These are phyloP conservation scores for Wolfiporia cocos DNA, from an alignment of 1,284 basidiomycete genomes.

Conservation along the genomic window DNA sequence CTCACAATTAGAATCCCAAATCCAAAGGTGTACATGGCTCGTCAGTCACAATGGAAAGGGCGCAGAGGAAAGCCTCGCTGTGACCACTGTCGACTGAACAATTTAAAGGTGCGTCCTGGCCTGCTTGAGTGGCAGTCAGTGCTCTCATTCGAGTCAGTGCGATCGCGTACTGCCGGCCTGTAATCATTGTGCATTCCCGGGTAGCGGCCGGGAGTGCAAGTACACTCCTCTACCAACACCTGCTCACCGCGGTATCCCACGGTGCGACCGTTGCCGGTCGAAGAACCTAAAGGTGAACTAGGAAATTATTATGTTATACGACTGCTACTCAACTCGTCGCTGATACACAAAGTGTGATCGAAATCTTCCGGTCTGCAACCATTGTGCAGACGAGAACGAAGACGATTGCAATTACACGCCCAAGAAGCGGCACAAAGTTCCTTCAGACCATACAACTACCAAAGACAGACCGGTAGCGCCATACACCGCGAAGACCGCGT, in stretches of 20 bases:
- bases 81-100: slow-evolving; percentile 63
- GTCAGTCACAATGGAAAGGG: slow-evolving; percentile 65
- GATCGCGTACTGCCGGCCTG: slow-evolving; percentile 66
- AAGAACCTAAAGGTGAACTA: slow-evolving; percentile 61
- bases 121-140: no score
- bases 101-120: slow-evolving; percentile 54
- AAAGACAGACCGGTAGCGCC: slow-evolving; percentile 33
- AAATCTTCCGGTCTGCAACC: slow-evolving; percentile 63
- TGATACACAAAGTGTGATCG: slow-evolving; percentile 54
- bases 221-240: slow-evolving; percentile 70
- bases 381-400: slow-evolving; percentile 46
- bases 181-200: slow-evolving; percentile 60
- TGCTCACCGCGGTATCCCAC: slow-evolving; percentile 66
- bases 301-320: no score
- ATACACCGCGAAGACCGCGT: slow-evolving; percentile 44
- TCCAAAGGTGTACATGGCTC: slow-evolving; percentile 32
- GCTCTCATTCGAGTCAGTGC: no score
- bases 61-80: slow-evolving; percentile 66
- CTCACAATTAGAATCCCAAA: slow-evolving; percentile 55
- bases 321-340: no score
- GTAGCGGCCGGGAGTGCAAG: slow-evolving; percentile 53
- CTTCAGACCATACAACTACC: slow-evolving; percentile 36
- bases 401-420: slow-evolving; percentile 61
- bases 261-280: slow-evolving; percentile 61
- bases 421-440: slow-evolving; percentile 56